Base-by-base conservation (phyloP, 2,329 filamentous ascomycete genomes). In the Escovopsis weberi region DNA sequence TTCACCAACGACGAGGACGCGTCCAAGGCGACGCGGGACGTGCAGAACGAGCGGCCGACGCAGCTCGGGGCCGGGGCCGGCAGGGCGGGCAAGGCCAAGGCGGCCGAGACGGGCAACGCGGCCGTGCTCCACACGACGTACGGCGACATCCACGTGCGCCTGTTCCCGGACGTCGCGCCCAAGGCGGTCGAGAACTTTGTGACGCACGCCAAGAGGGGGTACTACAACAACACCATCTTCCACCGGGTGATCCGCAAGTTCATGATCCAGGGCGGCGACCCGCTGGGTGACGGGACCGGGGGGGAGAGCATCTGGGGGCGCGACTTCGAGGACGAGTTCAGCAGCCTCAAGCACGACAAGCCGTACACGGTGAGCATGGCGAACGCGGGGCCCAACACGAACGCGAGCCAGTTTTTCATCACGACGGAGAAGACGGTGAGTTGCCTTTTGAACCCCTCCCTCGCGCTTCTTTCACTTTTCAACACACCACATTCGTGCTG, bases 241-340 rank as follows among this genome's bases (percentile, higher is more conserved):
- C 91, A 98, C 62, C 82, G 91, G 32, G 83, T 98, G 6, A 98
- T 98, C 53, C 79, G 84, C 47, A 95, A 95, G 57, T 98, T 98
- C 66, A 98, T 98, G 93, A 94, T 98, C 36, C 91, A 98, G 61
- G 87, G 89, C 40, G 91, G 91, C 37, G 93, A 98, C 56, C 91
- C 93, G 0, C 82, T 87, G 0, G 89, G 89, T 2, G 94, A 88
- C 1, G 91, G 93, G 2, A 77, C 85, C 38, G 91, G 91, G 15
- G 93, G 93, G 1, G 70, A 80, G 47, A 93, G 84, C 55, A 80
- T 94, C 50, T 98, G 91, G 91, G 85, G 85, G 41, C 88, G 89
- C 60, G 85, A 87, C 47, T 98, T 98, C 58, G 84, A 82, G 54
- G 91, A 98, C 57, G 91, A 98, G 60, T 94, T 98, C 53, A 87